Evolutionary conservation across 768 basidiomycete genomes (phyloP), one percentile per base, ranked within the genome.

Genomic region (Collybia nuda): DNA sequence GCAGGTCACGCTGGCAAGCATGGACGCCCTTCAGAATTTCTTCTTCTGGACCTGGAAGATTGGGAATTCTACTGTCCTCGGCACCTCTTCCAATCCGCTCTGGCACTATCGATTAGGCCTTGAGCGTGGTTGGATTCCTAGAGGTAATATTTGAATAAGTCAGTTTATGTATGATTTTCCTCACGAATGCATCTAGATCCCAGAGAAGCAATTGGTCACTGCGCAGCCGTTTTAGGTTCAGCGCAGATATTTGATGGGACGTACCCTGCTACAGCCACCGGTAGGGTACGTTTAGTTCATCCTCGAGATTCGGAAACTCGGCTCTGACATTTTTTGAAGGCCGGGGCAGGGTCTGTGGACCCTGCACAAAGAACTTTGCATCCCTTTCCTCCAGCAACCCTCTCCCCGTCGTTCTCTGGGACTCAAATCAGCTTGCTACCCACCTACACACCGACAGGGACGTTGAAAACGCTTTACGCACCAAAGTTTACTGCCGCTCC

Each of bases 31-130:
- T 18, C 86, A 93, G 74, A 88, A 95, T 67, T 94, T 81, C 78
- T 96, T 95, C 77, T 95, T 92, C 77, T 97, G 93, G 93, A 93
- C 90, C 0, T 96, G 91, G 90, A 93, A 92, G 68, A 93, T 95
- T 52, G 90, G 92, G 44, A 85, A 88, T 63, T 92, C 90, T n/a
- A 80, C 84, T 3, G 64, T 67, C 1, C 76, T 80, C 38, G 84
- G 84, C 24, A 84, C 80, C 23, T 82, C 89, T 11, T 82, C 86
- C 40, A 71, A 80, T 21, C 90, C 91, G 7, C 80, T 88, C 56
- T 96, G 94, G 93, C 84, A 90, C 47, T 97, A 96, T 72, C 76
- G 81, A 61, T 84, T 94, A 32, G 93, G 93, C n/a, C 70, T 93
- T 48, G 76, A 89, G 60, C 71, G 84, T 50, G 93, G 93, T 6